Evolutionary conservation across 768 basidiomycete species (phyloP).

Genomic region (Mycena filopes): DNA sequence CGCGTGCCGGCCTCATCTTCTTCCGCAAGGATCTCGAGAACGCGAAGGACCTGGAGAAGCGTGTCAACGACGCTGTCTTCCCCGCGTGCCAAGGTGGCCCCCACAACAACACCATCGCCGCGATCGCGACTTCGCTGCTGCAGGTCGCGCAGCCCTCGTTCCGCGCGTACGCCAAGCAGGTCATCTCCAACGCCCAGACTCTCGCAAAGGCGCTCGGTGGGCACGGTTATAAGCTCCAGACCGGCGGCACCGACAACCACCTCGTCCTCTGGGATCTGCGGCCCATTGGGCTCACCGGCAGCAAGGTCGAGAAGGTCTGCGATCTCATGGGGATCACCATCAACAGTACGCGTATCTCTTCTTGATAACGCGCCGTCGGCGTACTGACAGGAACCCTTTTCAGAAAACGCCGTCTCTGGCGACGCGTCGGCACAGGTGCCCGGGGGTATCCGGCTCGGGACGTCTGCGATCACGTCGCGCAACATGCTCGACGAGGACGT

Average conservation of each 20-base stretch:
- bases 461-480: conserved; percentile 93
- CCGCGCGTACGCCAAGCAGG: conserved; percentile 93
- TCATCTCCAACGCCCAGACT: conserved; percentile 87
- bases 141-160: conserved; percentile 92
- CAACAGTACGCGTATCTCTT: conserved; percentile 73
- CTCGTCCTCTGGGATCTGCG: conserved; percentile 98
- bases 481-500: conserved; percentile 92
- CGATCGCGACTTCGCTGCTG: conserved; percentile 90
- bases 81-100: conserved; percentile 99
- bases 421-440: conserved; percentile 96
- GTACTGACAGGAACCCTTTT: neutral
- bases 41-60: conserved; percentile 90
- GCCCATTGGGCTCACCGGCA: conserved; percentile 94
- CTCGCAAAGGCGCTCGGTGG: conserved; percentile 77
- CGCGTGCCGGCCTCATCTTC: conserved; percentile 97
- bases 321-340: conserved; percentile 97
- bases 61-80: conserved; percentile 98
- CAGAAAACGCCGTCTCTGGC: conserved; percentile 97
- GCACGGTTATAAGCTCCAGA: conserved; percentile 96
- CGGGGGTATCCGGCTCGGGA: conserved; percentile 97
- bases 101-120: conserved; percentile 99
- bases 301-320: conserved; percentile 98
- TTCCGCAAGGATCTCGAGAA: conserved; percentile 93
- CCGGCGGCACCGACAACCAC: conserved; percentile 96
- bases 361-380: conserved; percentile 10